Evolutionary conservation across 768 basidiomycete genomes (phyloP).

Genomic region (Macrolepiota fuliginosa): DNA sequence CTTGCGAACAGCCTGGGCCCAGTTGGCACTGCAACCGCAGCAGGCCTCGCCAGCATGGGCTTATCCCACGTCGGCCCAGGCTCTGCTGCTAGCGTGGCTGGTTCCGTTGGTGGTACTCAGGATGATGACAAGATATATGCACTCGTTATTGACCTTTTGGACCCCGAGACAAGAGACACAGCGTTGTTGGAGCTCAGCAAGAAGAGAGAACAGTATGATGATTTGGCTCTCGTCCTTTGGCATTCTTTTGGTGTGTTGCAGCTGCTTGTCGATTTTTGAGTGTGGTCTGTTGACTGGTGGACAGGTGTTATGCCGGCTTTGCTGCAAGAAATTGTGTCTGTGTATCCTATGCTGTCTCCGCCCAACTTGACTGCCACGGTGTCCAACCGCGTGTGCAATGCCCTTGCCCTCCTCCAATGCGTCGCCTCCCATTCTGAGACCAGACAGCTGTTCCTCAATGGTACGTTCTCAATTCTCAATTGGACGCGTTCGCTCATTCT

Average conservation of each 20-base stretch:
- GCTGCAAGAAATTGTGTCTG: constrained; percentile 96
- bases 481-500: constrained; percentile 44
- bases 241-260: constrained; percentile 88
- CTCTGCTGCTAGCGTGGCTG: constrained; percentile 10
- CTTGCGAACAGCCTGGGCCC: constrained; percentile 19
- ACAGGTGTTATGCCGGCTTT: constrained; percentile 97
- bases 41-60: neutral
- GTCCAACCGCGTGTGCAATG: constrained; percentile 98
- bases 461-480: constrained; percentile 39
- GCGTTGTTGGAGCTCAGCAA: constrained; percentile 96
- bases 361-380: constrained; percentile 96
- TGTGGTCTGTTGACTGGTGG: neutral
- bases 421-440: constrained; percentile 98
- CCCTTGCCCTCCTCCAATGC: constrained; percentile 94
- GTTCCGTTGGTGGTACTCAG: constrained; percentile 30
- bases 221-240: constrained; percentile 96
- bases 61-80: constrained; percentile 11
- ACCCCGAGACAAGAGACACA: constrained; percentile 78
- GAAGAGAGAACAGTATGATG: constrained; percentile 98
- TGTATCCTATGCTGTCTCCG: constrained; percentile 93
- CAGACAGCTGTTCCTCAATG: constrained; percentile 90
- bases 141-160: constrained; percentile 85
- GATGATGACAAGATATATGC: constrained; percentile 80
- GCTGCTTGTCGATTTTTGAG: constrained; percentile 16
- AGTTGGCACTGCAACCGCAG: neutral